Base-by-base conservation (phyloP, 441 rosid genomes). In the Euphorbia schlechtendalii region DNA sequence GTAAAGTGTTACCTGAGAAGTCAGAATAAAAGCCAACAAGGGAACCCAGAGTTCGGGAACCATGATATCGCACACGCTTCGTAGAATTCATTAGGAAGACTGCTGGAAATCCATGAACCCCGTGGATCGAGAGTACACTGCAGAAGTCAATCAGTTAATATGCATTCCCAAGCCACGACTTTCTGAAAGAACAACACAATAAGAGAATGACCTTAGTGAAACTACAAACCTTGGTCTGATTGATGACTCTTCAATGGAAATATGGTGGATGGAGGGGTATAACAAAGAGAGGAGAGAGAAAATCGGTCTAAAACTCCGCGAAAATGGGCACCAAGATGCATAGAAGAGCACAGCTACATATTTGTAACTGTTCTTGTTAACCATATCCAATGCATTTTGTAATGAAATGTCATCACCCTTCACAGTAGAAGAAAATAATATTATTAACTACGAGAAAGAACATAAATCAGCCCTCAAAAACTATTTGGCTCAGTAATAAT, bases 321-420 rank as follows among this genome's bases (percentile, higher is more conserved):
- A 93, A 74, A 93, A 93, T 32, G 96, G 97, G 79, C 98, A 93
- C 96, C 98, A 90, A 1, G 95, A 83, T 34, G 98, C 96, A 73
- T 90, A 87, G 74, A 93, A 93, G 55, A 93, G 88, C 79, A 90
- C 80, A 40, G 97, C 95, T 64, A 85, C 91, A 57, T 84, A 84
- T 18, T 76, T 78, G 65, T 78, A 75, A 55, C 77, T 74, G 62
- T 79, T 76, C 81, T 72, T 80, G 74, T 90, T 73, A 67, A 88
- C 81, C 78, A 86, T 75, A 76, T 70, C 84, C 77, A 90, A 64
- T 14, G 83, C 95, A 67, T 77, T 84, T 45, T 69, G 95, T 73
- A 93, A 70, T 54, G 87, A 82, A 71, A 76, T 76, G 68, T 87
- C 99, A 71, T 86, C 95, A 32, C 97, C 99, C 99, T 93, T 71